Evolutionary conservation across 257 asterid species (phyloP), one percentile per base, ranked within the genome.

Genomic region (Datura wrightii): DNA sequence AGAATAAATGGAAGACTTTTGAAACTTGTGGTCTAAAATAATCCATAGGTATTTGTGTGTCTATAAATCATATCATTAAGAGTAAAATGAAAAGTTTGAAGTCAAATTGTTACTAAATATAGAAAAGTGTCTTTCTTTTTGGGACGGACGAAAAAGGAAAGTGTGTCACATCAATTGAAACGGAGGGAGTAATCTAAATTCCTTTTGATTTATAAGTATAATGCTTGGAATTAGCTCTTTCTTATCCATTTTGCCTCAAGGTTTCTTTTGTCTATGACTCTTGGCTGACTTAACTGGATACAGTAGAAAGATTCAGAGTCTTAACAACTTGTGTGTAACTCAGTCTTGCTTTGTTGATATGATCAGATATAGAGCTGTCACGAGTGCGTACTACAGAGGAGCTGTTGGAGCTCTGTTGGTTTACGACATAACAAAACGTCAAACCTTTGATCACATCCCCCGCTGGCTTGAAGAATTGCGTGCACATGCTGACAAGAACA

Each of bases 321-420:
- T 13, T 50, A 13, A 76, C 24, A 31, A 7, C 63, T 78, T 78
- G 7, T 7, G 34, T 14, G 11, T 52, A n/a, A 78, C 82, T 52
- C 5, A 7, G n/a, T 78, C 48, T 78, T 52, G 42, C 41, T 70
- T 10, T 71, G 83, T 78, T 44, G 31, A 78, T 18, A 16, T 83
- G 54, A 88, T 37, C 92, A 94, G 97, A 84, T 94, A 94, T 67
- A 90, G 97, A 84, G 97, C 97, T 79, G 96, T 94, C 81, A 94
- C 97, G 15, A 94, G 96, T 85, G 97, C 97, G 39, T 94, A 94
- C 72, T 94, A 94, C 86, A 87, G 97, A 84, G 97, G 97, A 7
- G 96, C 97, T 5, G 95, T 94, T 5, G 97, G 97, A 79, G 96
- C 97, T 11, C 89, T 94, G 94, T 79, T 94, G 89, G 96, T 92